These are phyloP conservation scores for Blastomyces percursus DNA, from an alignment of 2,329 filamentous ascomycete species.

Conservation along the genomic window DNA sequence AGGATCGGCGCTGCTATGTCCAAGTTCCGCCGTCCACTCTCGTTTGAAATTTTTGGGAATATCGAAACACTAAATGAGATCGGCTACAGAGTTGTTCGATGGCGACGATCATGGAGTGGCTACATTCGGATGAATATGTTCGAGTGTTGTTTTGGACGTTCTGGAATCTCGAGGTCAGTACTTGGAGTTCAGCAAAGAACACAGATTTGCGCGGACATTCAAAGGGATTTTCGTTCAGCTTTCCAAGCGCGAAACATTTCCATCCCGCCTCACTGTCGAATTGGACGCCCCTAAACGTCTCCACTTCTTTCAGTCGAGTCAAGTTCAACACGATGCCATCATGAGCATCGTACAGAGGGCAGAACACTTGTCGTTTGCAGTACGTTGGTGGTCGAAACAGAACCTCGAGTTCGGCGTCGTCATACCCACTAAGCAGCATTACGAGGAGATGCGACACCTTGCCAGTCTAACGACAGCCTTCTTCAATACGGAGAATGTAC, in stretches of 20 bases:
- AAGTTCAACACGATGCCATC: neutral
- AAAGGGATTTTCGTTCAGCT: constrained; percentile 1
- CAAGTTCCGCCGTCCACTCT: neutral
- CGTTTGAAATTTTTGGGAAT: neutral
- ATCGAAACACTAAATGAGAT: neutral
- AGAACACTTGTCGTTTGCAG: neutral
- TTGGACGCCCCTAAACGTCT: neutral
- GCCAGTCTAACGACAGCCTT: neutral
- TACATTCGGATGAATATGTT: neutral
- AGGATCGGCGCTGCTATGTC: neutral
- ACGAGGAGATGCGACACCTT: neutral
- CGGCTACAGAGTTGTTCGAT: neutral
- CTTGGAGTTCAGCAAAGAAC: neutral
- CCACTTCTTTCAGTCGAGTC: neutral
- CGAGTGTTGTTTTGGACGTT: neutral
- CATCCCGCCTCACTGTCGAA: neutral
- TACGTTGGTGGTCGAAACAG: neutral
- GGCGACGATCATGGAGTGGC: neutral
- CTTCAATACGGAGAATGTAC: neutral
- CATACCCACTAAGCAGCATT: neutral
- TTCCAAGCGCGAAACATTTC: neutral
- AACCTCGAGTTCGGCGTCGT: neutral
- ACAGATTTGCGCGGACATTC: neutral
- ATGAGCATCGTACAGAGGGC: neutral
- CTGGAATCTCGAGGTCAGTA: neutral